Evolutionary conservation across 306 rosid species (phyloP), one percentile per base, ranked within the genome.

Genomic region (Pterocarpus santalinus): DNA sequence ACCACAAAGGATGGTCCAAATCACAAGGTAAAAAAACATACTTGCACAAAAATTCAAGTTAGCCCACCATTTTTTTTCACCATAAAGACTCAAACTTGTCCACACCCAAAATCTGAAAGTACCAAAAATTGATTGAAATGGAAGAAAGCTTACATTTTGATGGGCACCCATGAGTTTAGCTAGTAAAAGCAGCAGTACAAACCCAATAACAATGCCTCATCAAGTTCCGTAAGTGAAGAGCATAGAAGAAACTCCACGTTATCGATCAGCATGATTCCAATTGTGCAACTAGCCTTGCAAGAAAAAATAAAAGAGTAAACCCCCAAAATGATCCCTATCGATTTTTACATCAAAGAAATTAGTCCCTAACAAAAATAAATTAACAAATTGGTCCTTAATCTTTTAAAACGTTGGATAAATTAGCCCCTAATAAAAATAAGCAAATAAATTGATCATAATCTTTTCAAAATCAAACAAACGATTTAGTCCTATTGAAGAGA

Each of bases 1-100:
- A 66, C 85, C 91, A 60, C 79, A 77, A 13, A 90, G 81, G 47
- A 43, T 43, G 47, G 47, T 43, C 47, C 47, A 79, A 72, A 69
- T 58, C 8, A 85, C 67, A 34, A 83, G 56, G 46, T 72, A 65
- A 81, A 81, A 73, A 80, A 22, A 78, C 75, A 62, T 72, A 64
- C 8, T 81, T 52, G 83, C 51, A 61, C 7, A 39, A 10, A 47
- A 13, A 35, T 64, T 69, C 64, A 82, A 76, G 73, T 14, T 69
- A 81, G 28, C 28, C 82, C 82, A 68, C 57, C 43, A 79, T 56
- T 22, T 22, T 61, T 63, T 38, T 73, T 85, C 84, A 78, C 63
- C 16, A 1, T 38, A 65, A 80, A 80, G 73, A 66, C 56, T 35
- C 76, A 69, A 82, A 72, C 81, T 77, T 64, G 62, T 3, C 32